Conservation (phyloP, 2,329 filamentous ascomycete species). For the Ambrosiella xylebori region DNA sequence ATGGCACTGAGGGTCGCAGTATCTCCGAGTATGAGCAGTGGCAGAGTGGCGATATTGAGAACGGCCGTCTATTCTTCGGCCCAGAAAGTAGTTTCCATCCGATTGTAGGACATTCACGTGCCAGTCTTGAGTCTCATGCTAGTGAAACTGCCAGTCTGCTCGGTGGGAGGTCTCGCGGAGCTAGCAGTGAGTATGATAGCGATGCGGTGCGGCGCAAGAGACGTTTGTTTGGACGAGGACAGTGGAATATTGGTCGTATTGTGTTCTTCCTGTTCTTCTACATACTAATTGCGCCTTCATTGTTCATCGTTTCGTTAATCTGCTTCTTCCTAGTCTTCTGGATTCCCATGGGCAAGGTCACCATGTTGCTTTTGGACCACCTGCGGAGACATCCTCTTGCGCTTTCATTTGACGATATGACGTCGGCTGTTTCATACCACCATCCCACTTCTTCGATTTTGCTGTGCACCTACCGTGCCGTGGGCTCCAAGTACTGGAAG, state of each 20-base stretch:
- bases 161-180: conserved; percentile 30
- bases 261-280: conserved; percentile 97
- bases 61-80: conserved; percentile 90
- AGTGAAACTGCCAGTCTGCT: conserved; percentile 84
- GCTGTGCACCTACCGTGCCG: conserved; percentile 90
- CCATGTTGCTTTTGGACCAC: conserved; percentile 75
- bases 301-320: conserved; percentile 69
- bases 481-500: conserved; percentile 94
- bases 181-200: conserved; percentile 19
- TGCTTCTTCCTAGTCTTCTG: conserved; percentile 97
- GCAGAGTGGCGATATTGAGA: conserved; percentile 93
- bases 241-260: conserved; percentile 89
- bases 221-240: conserved; percentile 78
- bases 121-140: conserved; percentile 69
- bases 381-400: conserved; percentile 83
- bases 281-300: conserved; percentile 68
- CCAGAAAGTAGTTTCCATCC: conserved; percentile 54
- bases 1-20: conserved; percentile 86
- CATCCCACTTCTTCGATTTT: conserved; percentile 70
- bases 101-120: conserved; percentile 68
- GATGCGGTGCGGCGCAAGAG: conserved; percentile 37
- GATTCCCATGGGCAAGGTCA: conserved; percentile 97
- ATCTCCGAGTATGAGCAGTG: conserved; percentile 98
- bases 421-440: conserved; percentile 49
- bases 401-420: conserved; percentile 80